Evolutionary conservation across 2,329 filamentous ascomycete species (phyloP).

Genomic region (Pseudogymnoascus sp.): DNA sequence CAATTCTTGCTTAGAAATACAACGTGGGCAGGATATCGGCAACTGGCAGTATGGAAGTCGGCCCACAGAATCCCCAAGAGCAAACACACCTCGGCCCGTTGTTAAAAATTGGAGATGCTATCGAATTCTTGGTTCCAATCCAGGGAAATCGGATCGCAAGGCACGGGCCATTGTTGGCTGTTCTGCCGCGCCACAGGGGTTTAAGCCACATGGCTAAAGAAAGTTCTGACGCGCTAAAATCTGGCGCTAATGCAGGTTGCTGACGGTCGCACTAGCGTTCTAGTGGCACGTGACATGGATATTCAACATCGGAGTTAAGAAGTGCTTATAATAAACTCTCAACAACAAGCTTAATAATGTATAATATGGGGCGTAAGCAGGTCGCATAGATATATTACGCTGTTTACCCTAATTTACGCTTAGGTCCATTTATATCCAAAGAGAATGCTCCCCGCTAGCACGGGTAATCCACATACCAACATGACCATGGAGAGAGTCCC

Average conservation of each 20-base stretch:
- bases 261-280: background rate
- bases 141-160: background rate
- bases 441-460: background rate
- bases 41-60: background rate
- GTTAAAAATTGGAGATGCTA: background rate
- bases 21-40: background rate
- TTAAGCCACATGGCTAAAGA: constrained; percentile 1
- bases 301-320: background rate
- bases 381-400: constrained; percentile 1
- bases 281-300: background rate
- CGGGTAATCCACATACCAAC: background rate
- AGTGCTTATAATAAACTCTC: background rate
- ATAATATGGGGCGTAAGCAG: background rate
- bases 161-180: background rate
- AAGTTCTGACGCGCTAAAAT: background rate
- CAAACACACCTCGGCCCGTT: background rate
- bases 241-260: background rate
- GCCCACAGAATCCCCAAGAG: background rate
- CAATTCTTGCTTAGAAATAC: background rate
- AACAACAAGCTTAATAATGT: background rate
- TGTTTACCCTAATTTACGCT: background rate
- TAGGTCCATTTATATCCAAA: background rate
- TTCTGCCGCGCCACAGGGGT: background rate
- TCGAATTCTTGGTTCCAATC: background rate
- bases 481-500: background rate